Percentiles rank a stretch among this genome's conserved stretches.
phyloP scores from a whole-genome alignment of 148 eudicot genomes.

The Rhododendron mucronatum region DNA sequence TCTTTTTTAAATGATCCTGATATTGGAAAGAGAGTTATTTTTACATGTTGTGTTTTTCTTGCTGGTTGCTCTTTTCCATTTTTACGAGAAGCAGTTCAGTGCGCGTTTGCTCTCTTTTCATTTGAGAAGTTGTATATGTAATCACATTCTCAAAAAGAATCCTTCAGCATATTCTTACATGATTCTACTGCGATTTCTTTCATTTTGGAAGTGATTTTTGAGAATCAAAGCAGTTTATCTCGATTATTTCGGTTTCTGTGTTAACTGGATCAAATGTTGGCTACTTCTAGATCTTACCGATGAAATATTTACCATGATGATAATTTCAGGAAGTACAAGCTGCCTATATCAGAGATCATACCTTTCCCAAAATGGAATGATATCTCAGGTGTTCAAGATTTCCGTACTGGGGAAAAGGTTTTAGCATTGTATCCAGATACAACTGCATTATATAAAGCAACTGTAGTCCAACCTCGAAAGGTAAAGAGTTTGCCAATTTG shows the following conservation, averaged over 20 bases:
- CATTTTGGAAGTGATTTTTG: neutral
- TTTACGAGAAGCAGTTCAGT: neutral
- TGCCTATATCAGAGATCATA: conserved; percentile 74
- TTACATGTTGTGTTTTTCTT: neutral
- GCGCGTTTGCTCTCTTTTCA: neutral
- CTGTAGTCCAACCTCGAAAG: conserved; percentile 75
- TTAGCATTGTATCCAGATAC: conserved; percentile 93
- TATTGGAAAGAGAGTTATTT: neutral
- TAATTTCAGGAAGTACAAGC: conserved; percentile 69
- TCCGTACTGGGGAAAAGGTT: conserved; percentile 74
- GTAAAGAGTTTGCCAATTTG: conserved; percentile 26
- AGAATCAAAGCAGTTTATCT: neutral
- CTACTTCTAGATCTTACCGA: neutral
- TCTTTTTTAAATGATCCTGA: neutral
- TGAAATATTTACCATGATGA: neutral
- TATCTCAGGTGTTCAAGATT: conserved; percentile 61
- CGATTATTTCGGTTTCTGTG: neutral
- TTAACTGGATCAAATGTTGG: neutral
- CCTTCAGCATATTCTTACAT: neutral
- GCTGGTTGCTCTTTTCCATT: neutral
- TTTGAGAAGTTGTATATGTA: neutral
- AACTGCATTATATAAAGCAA: conserved; percentile 92
- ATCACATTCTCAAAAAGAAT: neutral
- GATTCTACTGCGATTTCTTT: neutral
- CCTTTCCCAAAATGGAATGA: conserved; percentile 86